Evolutionary conservation across 2,329 filamentous ascomycete genomes (phyloP), one percentile per base, ranked within the genome.

Genomic region (Colletotrichum filicis): DNA sequence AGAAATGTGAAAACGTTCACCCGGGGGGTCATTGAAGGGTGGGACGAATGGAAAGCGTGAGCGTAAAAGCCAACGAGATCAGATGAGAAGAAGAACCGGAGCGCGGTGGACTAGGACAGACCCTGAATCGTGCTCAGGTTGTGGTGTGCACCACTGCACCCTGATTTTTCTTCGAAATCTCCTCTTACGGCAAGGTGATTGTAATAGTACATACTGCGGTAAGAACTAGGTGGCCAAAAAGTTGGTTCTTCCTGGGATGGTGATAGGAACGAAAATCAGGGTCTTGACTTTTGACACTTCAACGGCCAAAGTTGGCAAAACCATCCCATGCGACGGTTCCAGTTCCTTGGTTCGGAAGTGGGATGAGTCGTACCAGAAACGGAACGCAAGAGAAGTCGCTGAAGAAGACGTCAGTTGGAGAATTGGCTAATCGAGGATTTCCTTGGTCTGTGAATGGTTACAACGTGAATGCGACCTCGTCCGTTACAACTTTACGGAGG

Each of bases 41-140:
- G 30, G 42, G 32, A 22, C 19, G 9, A 42, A 24, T 46, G 37
- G 61, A 64, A 57, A 52, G 14, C 22, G 26, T 46, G 62, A n/a
- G 22, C 49, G 52, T 24, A 30, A 16, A 46, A 24, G 32, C 35
- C 24, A 59, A 55, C 32, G 56, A 55, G 35, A 73, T 69, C 66
- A 57, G 70, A 73, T 60, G 66, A 61, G 70, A 73, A 60, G 55
- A 60, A 37, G 53, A 55, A 58, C 52, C 32, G 66, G 70, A 60
- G 59, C 37, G 46, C 53, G 49, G 32, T 55, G 55, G 58, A 57
- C 37, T 8, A 49, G n/a, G 52, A 53, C 26, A 69, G 66, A 69
- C 70, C 66, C 53, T 59, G 66, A 70, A 55, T 73, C 53, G 26
- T 49, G 62, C 14, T 14, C 37, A 22, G 57, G 16, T 7, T 26